Conservation (phyloP, 345 rosid species). For the Salix udensis region DNA sequence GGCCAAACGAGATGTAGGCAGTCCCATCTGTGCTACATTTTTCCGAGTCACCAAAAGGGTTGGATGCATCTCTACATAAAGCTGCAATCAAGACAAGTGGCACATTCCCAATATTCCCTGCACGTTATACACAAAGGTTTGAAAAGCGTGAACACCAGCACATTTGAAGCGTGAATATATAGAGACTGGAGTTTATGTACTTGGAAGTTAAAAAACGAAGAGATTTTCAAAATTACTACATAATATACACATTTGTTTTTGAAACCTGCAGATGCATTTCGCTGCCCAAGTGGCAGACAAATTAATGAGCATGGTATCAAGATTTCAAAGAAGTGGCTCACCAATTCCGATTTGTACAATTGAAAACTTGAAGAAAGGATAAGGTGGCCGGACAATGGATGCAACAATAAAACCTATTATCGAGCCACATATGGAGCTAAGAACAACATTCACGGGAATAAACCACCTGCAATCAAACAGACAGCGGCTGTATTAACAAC, state of each 20-base stretch:
- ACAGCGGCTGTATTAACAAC: not conserved
- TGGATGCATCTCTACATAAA: constrained; percentile 71
- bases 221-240: not conserved
- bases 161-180: not conserved
- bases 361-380: constrained; percentile 92
- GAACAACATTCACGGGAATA: constrained; percentile 84
- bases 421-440: constrained; percentile 69
- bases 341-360: constrained; percentile 84
- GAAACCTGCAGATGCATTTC: not conserved
- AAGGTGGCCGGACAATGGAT: constrained; percentile 69
- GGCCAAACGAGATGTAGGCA: constrained; percentile 97
- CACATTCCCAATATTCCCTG: constrained; percentile 98
- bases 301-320: not conserved
- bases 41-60: constrained; percentile 85
- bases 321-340: constrained; percentile 30
- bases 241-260: not conserved
- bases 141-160: not conserved
- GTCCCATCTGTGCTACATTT: constrained; percentile 83
- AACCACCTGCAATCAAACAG: constrained; percentile 73
- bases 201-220: not conserved
- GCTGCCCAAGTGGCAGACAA: not conserved
- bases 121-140: constrained; percentile 4
- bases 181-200: not conserved
- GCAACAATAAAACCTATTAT: constrained; percentile 69
- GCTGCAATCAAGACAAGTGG: constrained; percentile 96